These are phyloP conservation scores for Colletotrichum magnum DNA, from an alignment of 2,329 filamentous ascomycete species.

Conservation along the genomic window DNA sequence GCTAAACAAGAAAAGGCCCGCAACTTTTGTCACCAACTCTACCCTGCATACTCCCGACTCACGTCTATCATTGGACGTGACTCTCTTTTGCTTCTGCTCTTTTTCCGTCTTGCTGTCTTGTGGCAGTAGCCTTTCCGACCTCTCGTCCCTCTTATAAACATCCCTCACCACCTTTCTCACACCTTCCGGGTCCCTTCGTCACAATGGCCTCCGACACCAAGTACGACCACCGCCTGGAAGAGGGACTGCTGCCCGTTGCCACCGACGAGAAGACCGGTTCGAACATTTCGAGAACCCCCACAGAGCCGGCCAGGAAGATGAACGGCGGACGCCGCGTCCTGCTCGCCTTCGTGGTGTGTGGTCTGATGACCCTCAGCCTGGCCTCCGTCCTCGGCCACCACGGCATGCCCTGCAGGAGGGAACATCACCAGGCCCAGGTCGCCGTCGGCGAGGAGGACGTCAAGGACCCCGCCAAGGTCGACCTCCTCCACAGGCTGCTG, in stretches of 20 bases:
- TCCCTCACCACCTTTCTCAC: constrained; percentile 46
- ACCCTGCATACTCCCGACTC: constrained; percentile 25
- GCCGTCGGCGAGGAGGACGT: constrained; percentile 9
- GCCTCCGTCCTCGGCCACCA: constrained; percentile 41
- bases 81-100: constrained; percentile 2
- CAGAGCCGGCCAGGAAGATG: constrained; percentile 41
- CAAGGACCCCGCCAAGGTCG: constrained; percentile 61
- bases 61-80: constrained; percentile 21
- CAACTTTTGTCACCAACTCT: constrained; percentile 30
- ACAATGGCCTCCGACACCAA: constrained; percentile 41
- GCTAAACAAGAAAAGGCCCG: constrained; percentile 33
- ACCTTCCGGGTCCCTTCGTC: constrained; percentile 16
- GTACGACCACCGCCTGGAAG: constrained; percentile 41
- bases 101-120: constrained; percentile 34
- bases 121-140: constrained; percentile 42
- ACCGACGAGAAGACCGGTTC: constrained; percentile 40
- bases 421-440: constrained; percentile 24
- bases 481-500: constrained; percentile 76
- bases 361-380: constrained; percentile 44
- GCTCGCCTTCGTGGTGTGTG: constrained; percentile 43
- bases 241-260: constrained; percentile 41
- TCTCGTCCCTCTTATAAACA: constrained; percentile 49
- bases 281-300: constrained; percentile 15
- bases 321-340: constrained; percentile 41
- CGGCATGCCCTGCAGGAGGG: constrained; percentile 29